Evolutionary conservation across 768 basidiomycete species (phyloP).

Genomic region (Pseudohyphozyma bogoriensis): DNA sequence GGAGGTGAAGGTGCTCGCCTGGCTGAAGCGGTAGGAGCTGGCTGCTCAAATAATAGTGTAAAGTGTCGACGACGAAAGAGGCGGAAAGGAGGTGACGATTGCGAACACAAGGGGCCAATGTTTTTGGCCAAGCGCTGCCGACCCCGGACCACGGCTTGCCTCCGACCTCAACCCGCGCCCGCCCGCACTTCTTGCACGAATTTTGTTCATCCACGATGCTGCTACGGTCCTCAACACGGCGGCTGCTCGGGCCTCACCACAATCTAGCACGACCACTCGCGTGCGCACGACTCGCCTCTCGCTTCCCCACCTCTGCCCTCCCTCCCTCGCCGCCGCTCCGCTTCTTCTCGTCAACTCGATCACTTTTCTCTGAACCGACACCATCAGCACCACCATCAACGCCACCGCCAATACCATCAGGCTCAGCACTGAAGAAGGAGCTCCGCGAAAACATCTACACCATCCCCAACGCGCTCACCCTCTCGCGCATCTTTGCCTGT

Average conservation of each 20-base stretch:
- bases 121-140: neutral
- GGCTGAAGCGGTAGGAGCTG: too few relatives aligned
- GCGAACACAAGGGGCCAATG: too few relatives aligned
- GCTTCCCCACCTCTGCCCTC: conserved; percentile 1
- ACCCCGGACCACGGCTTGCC: neutral
- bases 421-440: neutral
- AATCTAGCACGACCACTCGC: neutral
- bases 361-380: neutral
- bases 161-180: too few relatives aligned
- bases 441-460: conserved; percentile 82
- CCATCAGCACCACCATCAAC: conserved; percentile 25
- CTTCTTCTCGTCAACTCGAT: neutral
- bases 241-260: neutral
- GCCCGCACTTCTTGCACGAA: neutral
- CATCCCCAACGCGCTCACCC: conserved; percentile 76
- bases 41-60: too few relatives aligned
- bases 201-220: neutral
- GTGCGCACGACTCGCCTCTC: too few relatives aligned
- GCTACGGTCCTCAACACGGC: neutral
- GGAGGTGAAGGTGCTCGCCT: too few relatives aligned
- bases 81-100: too few relatives aligned
- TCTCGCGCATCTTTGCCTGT: conserved; percentile 77
- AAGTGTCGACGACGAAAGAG: too few relatives aligned
- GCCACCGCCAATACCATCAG: conserved; percentile 38
- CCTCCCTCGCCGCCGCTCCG: conserved; percentile 13